Evolutionary conservation across 306 rosid genomes (phyloP).

Genomic region (Fragaria ananassa): DNA sequence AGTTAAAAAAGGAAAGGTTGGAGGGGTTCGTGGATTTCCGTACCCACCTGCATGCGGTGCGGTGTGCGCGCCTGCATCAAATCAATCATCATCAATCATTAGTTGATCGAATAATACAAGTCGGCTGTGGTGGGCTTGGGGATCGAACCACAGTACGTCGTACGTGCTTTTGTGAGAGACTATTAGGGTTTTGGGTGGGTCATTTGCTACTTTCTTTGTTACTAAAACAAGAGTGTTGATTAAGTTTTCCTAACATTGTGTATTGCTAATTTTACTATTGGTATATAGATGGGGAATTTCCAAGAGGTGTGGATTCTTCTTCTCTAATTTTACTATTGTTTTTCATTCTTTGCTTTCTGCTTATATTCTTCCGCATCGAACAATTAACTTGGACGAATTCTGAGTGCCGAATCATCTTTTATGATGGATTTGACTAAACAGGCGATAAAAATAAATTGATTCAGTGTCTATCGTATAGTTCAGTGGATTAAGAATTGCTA

Average conservation of each 20-base stretch:
- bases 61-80: constrained; percentile 24
- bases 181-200: neutral
- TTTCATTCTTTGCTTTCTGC: neutral
- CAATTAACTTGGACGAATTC: too few species aligned
- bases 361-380: neutral
- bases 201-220: neutral
- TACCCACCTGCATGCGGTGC: neutral
- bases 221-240: neutral
- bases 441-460: neutral
- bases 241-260: neutral
- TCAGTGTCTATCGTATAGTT: neutral
- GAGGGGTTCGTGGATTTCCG: neutral
- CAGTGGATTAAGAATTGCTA: neutral
- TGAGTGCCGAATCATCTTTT: neutral
- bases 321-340: neutral
- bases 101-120: neutral
- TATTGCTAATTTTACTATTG: neutral
- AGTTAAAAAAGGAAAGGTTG: neutral
- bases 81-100: constrained; percentile 19
- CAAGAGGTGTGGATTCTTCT: neutral
- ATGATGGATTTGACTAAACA: neutral
- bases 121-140: neutral
- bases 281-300: neutral
- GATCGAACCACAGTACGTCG: constrained; percentile 4
- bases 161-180: neutral